Base-by-base conservation (phyloP, 306 rosid genomes). In the Dryas alaskensis region DNA sequence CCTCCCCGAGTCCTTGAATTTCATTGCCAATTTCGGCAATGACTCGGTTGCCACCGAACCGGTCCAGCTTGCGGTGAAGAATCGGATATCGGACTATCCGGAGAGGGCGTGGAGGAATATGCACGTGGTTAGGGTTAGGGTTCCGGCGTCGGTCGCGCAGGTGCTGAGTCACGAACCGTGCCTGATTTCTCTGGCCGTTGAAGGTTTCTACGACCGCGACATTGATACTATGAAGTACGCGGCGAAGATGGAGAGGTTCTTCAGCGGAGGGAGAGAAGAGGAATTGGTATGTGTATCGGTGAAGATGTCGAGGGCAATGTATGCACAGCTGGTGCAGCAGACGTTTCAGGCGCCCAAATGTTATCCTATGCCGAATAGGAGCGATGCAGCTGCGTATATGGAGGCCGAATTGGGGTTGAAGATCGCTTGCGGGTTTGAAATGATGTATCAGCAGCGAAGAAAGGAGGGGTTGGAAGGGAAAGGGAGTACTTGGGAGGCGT, bases 241-340 rank as follows among this genome's bases (percentile, higher is more conserved):
- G 0, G 92, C 87, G 4, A 86, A 67, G 58, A 87, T 92, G 99
- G 90, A 94, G 79, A 89, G 75, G 76, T 94, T 94, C 47, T 78
- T 86, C 80, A 81, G 76, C 58, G 70, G 68, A 67, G 96, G 95
- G 71, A 86, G 61, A 27, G 83, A 63, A 2, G 95, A 92, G 65
- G 90, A 89, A 49, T 39, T 94, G 83, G 90, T 88, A 1, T 46
- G 86, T 6, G 68, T 87, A n/a, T 74, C 87, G 48, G 89, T 84
- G 82, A 92, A 65, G 83, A 87, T 94, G 99, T 86, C 99, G 8
- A 94, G 94, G 82, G 96, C 97, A 16, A 94, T 94, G 99, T 94
- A 84, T 54, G 99, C 96, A 0, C 97, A 94, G 76, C 70, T 94
- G 76, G 91, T 80, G 81, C 92, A 87, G 85, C 97, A 94, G 73